Evolutionary conservation across 2,329 filamentous ascomycete species (phyloP).

Genomic region (Cryphonectria parasitica): DNA sequence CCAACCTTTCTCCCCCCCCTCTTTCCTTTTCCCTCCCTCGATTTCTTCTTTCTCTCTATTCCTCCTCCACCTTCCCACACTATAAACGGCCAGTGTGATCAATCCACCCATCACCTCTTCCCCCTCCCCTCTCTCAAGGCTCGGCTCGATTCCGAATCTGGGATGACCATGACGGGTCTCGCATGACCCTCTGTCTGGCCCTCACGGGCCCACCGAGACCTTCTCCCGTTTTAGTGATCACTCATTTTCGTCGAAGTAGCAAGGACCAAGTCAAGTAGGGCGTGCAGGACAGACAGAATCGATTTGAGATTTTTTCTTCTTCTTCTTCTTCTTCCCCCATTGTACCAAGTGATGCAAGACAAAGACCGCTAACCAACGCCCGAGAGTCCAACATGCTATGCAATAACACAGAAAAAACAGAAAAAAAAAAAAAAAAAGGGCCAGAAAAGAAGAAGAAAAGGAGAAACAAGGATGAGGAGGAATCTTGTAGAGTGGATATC

Average conservation of each 20-base stretch:
- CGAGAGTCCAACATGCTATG: background rate
- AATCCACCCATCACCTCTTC: background rate
- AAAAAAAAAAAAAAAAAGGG: background rate
- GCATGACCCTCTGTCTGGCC: background rate
- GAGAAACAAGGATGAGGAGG: background rate
- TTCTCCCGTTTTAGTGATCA: background rate
- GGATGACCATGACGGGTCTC: background rate
- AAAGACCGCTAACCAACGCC: background rate
- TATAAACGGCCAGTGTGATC: no score
- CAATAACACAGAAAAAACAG: background rate
- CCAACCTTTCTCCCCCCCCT: background rate
- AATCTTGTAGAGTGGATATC: no score
- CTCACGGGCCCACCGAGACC: background rate
- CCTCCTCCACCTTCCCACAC: no score
- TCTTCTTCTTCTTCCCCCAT: background rate
- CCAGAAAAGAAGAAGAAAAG: background rate
- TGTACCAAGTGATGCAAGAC: background rate
- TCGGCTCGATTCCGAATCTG: conserved; percentile 7
- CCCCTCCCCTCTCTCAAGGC: background rate
- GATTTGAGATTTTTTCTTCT: background rate
- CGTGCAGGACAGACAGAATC: background rate
- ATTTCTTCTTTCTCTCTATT: background rate
- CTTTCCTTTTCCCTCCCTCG: background rate
- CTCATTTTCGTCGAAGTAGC: background rate
- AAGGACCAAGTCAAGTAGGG: background rate